Evolutionary conservation across 352 stramenopile genomes (phyloP).

Genomic region (Phytophthora parvispora): DNA sequence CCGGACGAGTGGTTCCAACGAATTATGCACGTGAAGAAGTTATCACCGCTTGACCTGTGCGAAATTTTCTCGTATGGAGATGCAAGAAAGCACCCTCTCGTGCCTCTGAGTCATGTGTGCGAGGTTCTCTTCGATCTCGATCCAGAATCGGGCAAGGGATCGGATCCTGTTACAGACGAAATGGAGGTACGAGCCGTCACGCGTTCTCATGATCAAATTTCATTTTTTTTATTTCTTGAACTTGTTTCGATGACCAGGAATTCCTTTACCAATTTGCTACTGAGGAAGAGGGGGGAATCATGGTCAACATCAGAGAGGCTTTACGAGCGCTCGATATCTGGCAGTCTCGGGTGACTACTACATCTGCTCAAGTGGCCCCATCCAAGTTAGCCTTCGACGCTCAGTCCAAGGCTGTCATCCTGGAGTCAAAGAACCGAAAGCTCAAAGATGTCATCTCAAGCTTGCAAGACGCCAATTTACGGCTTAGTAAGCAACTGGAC

Average conservation of each 20-base stretch:
- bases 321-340: constrained; percentile 71
- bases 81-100: constrained; percentile 39
- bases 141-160: constrained; percentile 17
- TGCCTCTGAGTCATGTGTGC: constrained; percentile 61
- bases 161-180: constrained; percentile 55
- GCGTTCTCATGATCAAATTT: neutral
- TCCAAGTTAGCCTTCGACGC: constrained; percentile 14
- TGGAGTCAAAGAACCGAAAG: constrained; percentile 60
- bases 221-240: constrained; percentile 1
- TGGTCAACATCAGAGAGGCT: constrained; percentile 67
- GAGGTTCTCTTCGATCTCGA: constrained; percentile 70
- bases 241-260: constrained; percentile 22
- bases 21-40: constrained; percentile 46
- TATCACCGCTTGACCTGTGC: constrained; percentile 67
- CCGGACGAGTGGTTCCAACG: constrained; percentile 68
- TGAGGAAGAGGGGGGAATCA: constrained; percentile 44
- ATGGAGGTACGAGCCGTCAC: too few species aligned
- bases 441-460: constrained; percentile 49
- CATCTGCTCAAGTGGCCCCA: neutral
- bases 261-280: constrained; percentile 66
- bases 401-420: constrained; percentile 24
- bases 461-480: constrained; percentile 53
- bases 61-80: constrained; percentile 65
- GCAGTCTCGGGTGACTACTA: constrained; percentile 27
- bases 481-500: constrained; percentile 50